Evolutionary conservation across 2,329 filamentous ascomycete species (phyloP).

Genomic region (Aspergillus melleus): DNA sequence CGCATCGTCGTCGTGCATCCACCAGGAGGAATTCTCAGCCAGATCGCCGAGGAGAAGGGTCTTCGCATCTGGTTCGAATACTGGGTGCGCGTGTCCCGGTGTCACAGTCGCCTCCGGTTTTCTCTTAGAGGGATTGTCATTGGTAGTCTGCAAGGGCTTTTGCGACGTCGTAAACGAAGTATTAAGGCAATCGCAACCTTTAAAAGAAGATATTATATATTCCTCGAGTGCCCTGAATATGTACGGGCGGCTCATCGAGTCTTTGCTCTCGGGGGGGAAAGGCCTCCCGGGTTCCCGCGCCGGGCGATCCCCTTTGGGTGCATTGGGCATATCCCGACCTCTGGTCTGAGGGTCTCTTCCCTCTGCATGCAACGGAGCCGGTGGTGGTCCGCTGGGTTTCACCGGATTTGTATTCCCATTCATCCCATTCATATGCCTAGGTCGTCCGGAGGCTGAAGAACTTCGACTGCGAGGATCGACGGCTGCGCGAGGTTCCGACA

Average conservation of each 20-base stretch:
- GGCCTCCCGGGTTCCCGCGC: slow-evolving; percentile 19
- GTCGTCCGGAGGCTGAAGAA: slow-evolving; percentile 26
- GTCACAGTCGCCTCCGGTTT: slow-evolving; percentile 31
- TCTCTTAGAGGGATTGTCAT: slow-evolving; percentile 44
- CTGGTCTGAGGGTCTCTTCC: slow-evolving; percentile 22
- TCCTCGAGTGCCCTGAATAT: slow-evolving; percentile 78
- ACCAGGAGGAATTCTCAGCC: slow-evolving; percentile 80
- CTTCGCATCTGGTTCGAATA: slow-evolving; percentile 71
- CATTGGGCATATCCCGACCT: slow-evolving; percentile 27
- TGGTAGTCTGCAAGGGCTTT: slow-evolving; percentile 42
- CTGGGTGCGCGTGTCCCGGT: slow-evolving; percentile 35
- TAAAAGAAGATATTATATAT: slow-evolving; percentile 70
- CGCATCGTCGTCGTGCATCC: slow-evolving; percentile 62
- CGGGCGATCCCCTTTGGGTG: slow-evolving; percentile 21
- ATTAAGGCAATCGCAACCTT: slow-evolving; percentile 71
- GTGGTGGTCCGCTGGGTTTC: slow-evolving; percentile 14
- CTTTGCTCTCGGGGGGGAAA: slow-evolving; percentile 40
- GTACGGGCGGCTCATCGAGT: slow-evolving; percentile 36
- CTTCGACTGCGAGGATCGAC: slow-evolving; percentile 27
- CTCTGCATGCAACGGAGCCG: slow-evolving; percentile 14
- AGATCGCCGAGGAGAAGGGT: slow-evolving; percentile 71
- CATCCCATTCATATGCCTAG: slow-evolving; percentile 14
- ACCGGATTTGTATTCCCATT: slow-evolving; percentile 18
- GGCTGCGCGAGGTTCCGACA: slow-evolving; percentile 17
- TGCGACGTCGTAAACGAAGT: slow-evolving; percentile 66